These are phyloP conservation scores for Hondaea fermentalgiana DNA, from an alignment of 108 stramenopile genomes.

Conservation along the genomic window DNA sequence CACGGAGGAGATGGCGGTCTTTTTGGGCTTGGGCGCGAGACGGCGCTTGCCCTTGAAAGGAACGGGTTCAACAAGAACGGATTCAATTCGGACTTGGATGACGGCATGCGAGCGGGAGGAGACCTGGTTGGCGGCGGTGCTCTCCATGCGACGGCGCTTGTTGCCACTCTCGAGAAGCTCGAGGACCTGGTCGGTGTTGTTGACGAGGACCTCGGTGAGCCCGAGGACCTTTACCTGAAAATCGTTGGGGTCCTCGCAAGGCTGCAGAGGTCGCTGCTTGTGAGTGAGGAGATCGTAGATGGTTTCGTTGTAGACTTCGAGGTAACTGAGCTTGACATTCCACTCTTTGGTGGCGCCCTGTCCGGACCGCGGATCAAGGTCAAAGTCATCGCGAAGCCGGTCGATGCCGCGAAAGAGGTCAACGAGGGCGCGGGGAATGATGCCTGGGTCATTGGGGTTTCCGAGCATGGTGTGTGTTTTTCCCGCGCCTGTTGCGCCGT, in stretches of 20 bases:
- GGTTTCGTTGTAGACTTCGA: slow-evolving; percentile 61
- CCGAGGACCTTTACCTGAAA: slow-evolving; percentile 35
- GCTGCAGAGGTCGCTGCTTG: slow-evolving; percentile 26
- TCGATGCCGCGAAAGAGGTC: slow-evolving; percentile 41
- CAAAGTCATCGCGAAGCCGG: slow-evolving; percentile 11
- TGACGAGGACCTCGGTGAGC: slow-evolving; percentile 28
- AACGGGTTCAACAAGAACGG: neutral
- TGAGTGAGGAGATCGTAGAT: slow-evolving; percentile 48
- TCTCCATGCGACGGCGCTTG: slow-evolving; percentile 45
- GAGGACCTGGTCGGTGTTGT: slow-evolving; percentile 32
- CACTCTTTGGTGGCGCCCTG: neutral
- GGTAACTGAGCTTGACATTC: neutral
- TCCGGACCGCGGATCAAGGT: neutral
- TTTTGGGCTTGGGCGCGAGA: neutral
- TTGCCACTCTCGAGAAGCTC: slow-evolving; percentile 44
- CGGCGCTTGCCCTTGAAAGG: neutral
- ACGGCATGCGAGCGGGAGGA: slow-evolving; percentile 54
- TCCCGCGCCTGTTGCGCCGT: slow-evolving; percentile 58
- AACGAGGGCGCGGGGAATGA: slow-evolving; percentile 48
- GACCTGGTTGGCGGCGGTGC: slow-evolving; percentile 50
- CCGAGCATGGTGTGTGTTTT: slow-evolving; percentile 65
- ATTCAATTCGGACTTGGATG: slow-evolving; percentile 23
- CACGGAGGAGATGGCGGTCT: neutral
- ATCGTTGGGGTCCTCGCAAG: slow-evolving; percentile 44
- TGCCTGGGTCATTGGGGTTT: slow-evolving; percentile 31